Conservation (phyloP, 805 yeast genomes). For the Starmerella cellae region DNA sequence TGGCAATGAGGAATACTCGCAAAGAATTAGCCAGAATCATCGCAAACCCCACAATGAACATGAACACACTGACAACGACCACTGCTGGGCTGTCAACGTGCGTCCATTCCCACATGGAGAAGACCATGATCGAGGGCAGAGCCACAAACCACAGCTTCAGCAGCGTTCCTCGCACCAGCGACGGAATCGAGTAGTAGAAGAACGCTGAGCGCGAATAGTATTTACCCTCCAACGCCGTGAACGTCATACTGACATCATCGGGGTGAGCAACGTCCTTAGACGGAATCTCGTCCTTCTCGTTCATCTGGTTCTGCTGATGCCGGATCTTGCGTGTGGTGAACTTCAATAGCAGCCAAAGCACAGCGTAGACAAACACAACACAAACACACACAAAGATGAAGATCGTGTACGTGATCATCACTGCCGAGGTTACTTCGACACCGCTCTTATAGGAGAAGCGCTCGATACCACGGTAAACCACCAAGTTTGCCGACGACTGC, state of each 20-base stretch:
- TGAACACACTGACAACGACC: slow-evolving; percentile 62
- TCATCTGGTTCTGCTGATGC: slow-evolving; percentile 29
- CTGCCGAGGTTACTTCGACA: slow-evolving; percentile 75
- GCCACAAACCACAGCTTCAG: slow-evolving; percentile 73
- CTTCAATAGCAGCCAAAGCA: slow-evolving; percentile 36
- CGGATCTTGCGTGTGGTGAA: slow-evolving; percentile 23
- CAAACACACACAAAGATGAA: slow-evolving; percentile 67
- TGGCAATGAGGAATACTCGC: slow-evolving; percentile 53
- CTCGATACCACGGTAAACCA: slow-evolving; percentile 73
- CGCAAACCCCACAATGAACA: slow-evolving; percentile 47
- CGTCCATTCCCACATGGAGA: slow-evolving; percentile 81
- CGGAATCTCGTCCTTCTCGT: slow-evolving; percentile 1
- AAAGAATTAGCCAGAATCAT: slow-evolving; percentile 53
- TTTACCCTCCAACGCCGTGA: slow-evolving; percentile 6
- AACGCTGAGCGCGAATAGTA: slow-evolving; percentile 7
- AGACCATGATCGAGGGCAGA: slow-evolving; percentile 62
- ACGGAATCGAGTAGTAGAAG: slow-evolving; percentile 48
- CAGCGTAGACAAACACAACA: slow-evolving; percentile 46
- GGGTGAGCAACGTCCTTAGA: background rate
- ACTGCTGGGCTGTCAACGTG: slow-evolving; percentile 78
- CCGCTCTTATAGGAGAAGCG: slow-evolving; percentile 64
- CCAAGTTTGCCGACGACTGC: slow-evolving; percentile 29
- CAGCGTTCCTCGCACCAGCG: slow-evolving; percentile 66
- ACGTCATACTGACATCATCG: slow-evolving; percentile 2
- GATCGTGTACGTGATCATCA: slow-evolving; percentile 75